Conservation (phyloP, 805 yeast genomes). For the Pichia phayaonensis region DNA sequence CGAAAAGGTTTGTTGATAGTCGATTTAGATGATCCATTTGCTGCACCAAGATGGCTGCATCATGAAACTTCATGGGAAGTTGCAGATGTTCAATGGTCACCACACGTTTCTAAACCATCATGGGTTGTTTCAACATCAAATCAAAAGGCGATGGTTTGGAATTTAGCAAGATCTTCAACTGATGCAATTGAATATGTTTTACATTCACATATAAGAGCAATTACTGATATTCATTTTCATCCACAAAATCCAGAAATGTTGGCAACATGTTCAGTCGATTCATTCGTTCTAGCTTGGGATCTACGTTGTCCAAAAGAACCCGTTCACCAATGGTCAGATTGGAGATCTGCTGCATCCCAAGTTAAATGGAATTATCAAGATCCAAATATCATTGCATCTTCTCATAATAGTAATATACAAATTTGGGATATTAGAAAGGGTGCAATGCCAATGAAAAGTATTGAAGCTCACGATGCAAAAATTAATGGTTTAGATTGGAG, state of each 20-base stretch:
- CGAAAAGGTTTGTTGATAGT: slow-evolving; percentile 77
- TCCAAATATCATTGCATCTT: slow-evolving; percentile 70
- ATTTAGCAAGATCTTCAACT: slow-evolving; percentile 52
- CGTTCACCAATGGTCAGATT: slow-evolving; percentile 75
- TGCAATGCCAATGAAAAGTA: slow-evolving; percentile 58
- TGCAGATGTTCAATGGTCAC: slow-evolving; percentile 98
- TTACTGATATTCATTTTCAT: slow-evolving; percentile 92
- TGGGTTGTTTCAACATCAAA: slow-evolving; percentile 94
- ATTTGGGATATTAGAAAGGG: slow-evolving; percentile 89
- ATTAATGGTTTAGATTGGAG: slow-evolving; percentile 87
- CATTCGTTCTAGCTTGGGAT: slow-evolving; percentile 87
- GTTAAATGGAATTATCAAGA: slow-evolving; percentile 86
- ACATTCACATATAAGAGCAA: slow-evolving; percentile 88
- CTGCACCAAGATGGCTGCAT: slow-evolving; percentile 89
- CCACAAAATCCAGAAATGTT: slow-evolving; percentile 77
- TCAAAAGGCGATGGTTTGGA: slow-evolving; percentile 95
- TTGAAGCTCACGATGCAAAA: slow-evolving; percentile 75
- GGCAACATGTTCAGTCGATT: slow-evolving; percentile 91
- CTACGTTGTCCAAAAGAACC: slow-evolving; percentile 73
- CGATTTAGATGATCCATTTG: slow-evolving; percentile 93
- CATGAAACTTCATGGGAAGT: slow-evolving; percentile 97
- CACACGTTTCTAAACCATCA: slow-evolving; percentile 73
- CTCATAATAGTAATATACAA: slow-evolving; percentile 74
- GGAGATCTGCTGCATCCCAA: slow-evolving; percentile 92
- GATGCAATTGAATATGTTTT: slow-evolving; percentile 79